Conservation (phyloP, 495 filamentous ascomycete genomes). For the Penicillium angulare region DNA sequence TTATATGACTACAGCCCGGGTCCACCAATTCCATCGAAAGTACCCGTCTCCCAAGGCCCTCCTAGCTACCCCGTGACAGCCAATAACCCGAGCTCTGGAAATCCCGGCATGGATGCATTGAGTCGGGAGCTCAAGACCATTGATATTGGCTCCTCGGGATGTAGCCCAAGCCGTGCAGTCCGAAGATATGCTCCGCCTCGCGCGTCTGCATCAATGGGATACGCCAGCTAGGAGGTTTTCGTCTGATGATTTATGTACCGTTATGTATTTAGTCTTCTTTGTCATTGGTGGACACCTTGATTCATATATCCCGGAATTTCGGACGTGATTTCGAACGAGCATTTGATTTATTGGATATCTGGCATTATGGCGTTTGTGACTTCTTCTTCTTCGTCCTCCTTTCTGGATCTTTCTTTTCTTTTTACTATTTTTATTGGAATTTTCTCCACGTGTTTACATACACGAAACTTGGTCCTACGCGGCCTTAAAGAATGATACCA, state of each 20-base stretch:
- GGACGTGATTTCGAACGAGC: constrained; percentile 10
- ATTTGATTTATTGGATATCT: constrained; percentile 20
- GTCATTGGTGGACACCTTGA: not conserved
- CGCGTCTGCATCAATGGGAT: constrained; percentile 29
- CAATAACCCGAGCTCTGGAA: constrained; percentile 22
- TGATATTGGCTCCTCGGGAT: constrained; percentile 64
- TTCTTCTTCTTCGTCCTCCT: not conserved
- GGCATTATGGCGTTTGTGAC: constrained; percentile 17
- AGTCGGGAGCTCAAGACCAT: constrained; percentile 80
- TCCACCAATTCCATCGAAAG: constrained; percentile 74
- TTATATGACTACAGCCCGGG: constrained; percentile 35
- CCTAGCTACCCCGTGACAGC: constrained; percentile 28
- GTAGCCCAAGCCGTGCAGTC: constrained; percentile 29
- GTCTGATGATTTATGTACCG: constrained; percentile 18
- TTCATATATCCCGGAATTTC: constrained; percentile 5
- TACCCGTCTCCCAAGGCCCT: constrained; percentile 54
- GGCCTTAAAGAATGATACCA: constrained; percentile 2
- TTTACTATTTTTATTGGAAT: not conserved
- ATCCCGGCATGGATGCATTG: constrained; percentile 58
- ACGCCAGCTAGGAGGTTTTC: constrained; percentile 24
- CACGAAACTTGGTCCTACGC: constrained; percentile 1
- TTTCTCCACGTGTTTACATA: constrained; percentile 11
- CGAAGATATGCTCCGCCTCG: constrained; percentile 26
- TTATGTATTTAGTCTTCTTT: constrained; percentile 8
- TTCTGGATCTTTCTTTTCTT: constrained; percentile 1